Evolutionary conservation across 257 asterid species (phyloP).

Genomic region (Rhazya stricta): DNA sequence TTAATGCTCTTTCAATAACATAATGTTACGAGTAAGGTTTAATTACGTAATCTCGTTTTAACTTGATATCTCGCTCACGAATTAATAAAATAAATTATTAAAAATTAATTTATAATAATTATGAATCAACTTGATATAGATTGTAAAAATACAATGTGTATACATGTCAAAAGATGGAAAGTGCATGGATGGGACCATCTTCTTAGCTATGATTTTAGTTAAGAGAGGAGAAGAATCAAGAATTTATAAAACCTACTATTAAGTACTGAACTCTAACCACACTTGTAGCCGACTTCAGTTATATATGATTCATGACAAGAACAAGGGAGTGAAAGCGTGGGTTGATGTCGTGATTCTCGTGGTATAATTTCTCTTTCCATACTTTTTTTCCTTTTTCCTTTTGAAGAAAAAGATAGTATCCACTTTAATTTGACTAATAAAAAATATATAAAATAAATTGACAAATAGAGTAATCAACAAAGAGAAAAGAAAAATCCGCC

Average conservation of each 20-base stretch:
- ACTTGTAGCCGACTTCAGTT: neutral
- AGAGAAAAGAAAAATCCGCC: slow-evolving; percentile 8
- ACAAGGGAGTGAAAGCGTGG: neutral
- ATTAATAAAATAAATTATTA: too few relatives aligned
- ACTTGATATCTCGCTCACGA: too few relatives aligned
- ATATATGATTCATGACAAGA: neutral
- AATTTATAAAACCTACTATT: too few relatives aligned
- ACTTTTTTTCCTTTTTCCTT: neutral
- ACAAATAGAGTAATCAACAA: neutral
- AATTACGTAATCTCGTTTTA: too few relatives aligned
- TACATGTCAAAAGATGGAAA: neutral
- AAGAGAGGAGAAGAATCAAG: neutral
- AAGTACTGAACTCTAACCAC: slow-evolving; percentile 6
- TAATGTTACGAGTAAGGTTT: too few relatives aligned
- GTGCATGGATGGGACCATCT: neutral
- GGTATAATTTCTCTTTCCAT: slow-evolving; percentile 18
- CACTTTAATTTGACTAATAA: neutral
- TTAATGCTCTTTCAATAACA: too few relatives aligned
- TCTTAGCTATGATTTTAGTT: neutral
- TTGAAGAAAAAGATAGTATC: neutral
- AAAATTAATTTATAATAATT: too few relatives aligned
- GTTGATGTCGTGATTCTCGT: slow-evolving; percentile 36
- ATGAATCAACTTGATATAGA: too few relatives aligned
- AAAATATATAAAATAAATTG: neutral
- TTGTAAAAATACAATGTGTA: neutral